These are phyloP conservation scores for Eimeria maxima DNA, from an alignment of 169 alveolate genomes.

Conservation along the genomic window DNA sequence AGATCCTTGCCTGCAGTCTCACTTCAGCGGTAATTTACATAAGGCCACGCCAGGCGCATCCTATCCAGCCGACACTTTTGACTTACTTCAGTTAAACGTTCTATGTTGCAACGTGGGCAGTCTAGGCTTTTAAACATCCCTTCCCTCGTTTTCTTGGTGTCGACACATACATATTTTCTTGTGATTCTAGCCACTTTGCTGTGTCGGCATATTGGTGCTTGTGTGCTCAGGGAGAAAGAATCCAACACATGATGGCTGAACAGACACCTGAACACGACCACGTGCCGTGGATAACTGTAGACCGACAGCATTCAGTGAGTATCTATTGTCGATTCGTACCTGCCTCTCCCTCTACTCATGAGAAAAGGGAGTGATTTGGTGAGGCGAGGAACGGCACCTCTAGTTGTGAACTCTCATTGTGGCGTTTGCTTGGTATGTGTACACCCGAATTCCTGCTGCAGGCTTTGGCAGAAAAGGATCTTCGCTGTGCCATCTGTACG, in stretches of 20 bases:
- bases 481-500: constrained; percentile 63
- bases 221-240: constrained; percentile 25
- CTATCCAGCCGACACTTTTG: too few relatives aligned
- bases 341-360: neutral
- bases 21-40: neutral
- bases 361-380: neutral
- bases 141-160: neutral
- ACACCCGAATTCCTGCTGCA: neutral
- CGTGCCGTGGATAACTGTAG: constrained; percentile 57
- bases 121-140: too few relatives aligned
- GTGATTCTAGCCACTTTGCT: neutral
- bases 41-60: neutral
- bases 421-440: neutral
- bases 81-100: too few relatives aligned
- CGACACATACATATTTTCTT: neutral
- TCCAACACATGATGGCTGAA: constrained; percentile 59
- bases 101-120: too few relatives aligned
- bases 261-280: constrained; percentile 40
- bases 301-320: constrained; percentile 41
- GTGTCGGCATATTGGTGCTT: neutral
- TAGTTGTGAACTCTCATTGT: neutral
- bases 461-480: constrained; percentile 42
- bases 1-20: constrained; percentile 46
- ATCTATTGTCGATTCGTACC: neutral
- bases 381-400: neutral